Evolutionary conservation across 129 eudicot genomes (phyloP).

Genomic region (Glebionis coronaria): DNA sequence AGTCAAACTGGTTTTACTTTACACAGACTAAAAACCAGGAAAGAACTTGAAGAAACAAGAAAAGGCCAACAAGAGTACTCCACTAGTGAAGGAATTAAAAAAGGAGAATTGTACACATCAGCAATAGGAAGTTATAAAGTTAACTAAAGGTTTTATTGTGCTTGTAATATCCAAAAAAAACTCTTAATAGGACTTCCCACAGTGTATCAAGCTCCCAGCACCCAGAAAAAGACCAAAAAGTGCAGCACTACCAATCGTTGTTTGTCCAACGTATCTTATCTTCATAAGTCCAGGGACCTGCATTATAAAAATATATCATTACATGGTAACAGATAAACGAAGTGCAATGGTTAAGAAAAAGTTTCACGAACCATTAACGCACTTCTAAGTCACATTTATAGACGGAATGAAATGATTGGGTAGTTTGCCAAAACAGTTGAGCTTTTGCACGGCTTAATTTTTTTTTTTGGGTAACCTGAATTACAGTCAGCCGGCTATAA

Average conservation of each 20-base stretch:
- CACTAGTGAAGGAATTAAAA: background rate
- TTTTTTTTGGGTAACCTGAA: too few species aligned
- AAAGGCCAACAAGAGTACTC: background rate
- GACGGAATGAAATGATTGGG: too few species aligned
- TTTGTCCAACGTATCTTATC: slow-evolving; percentile 49
- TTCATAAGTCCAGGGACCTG: slow-evolving; percentile 52
- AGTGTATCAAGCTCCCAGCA: slow-evolving; percentile 62
- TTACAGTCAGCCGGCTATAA: too few species aligned
- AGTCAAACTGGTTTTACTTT: background rate
- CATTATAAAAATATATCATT: slow-evolving; percentile 5
- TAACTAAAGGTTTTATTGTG: slow-evolving; percentile 24
- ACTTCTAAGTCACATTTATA: too few species aligned
- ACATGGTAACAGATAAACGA: background rate
- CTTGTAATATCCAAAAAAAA: slow-evolving; percentile 6
- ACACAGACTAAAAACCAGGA: background rate
- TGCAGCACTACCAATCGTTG: slow-evolving; percentile 62
- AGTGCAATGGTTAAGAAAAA: background rate
- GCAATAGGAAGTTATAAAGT: slow-evolving; percentile 15
- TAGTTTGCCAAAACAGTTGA: too few species aligned
- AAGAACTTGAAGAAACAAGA: background rate
- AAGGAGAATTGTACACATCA: slow-evolving; percentile 12
- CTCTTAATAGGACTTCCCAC: slow-evolving; percentile 47
- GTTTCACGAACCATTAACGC: too few species aligned
- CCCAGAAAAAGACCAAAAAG: slow-evolving; percentile 59
- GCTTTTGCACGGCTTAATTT: too few species aligned